Evolutionary conservation across 1,139 yeast species (phyloP).

Genomic region (Candida neerlandica): DNA sequence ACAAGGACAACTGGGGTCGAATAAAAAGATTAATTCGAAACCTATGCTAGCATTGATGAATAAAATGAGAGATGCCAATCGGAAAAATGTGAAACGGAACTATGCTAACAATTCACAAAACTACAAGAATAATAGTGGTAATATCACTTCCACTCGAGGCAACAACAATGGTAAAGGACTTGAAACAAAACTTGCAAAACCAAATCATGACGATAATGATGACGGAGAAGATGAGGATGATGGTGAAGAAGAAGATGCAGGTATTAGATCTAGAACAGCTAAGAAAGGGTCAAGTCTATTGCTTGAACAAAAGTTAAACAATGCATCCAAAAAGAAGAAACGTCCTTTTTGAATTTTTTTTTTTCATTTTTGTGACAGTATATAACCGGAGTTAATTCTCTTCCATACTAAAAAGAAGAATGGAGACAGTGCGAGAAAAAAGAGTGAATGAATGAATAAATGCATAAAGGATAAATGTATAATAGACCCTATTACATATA

Average conservation of each 20-base stretch:
- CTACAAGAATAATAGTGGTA: background rate
- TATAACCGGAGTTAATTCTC: too few species aligned
- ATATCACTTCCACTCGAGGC: background rate
- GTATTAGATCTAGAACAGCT: constrained; percentile 17
- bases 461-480: constrained; percentile 7
- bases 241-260: constrained; percentile 3
- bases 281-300: constrained; percentile 20
- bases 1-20: constrained; percentile 4
- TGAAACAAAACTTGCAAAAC: background rate
- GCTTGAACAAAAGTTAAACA: constrained; percentile 14
- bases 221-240: background rate
- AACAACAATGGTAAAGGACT: background rate
- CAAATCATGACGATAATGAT: constrained; percentile 1
- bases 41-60: constrained; percentile 52
- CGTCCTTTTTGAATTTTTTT: constrained; percentile 23
- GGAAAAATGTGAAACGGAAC: constrained; percentile 20
- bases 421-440: too few species aligned
- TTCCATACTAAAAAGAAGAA: background rate
- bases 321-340: constrained; percentile 15
- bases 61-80: constrained; percentile 39
- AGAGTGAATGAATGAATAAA: background rate
- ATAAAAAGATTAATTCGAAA: constrained; percentile 23
- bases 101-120: constrained; percentile 2
- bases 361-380: background rate
- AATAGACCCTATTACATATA: background rate